phyloP scores from a whole-genome alignment of 345 rosid genomes.

The Noccaea caerulescens region DNA sequence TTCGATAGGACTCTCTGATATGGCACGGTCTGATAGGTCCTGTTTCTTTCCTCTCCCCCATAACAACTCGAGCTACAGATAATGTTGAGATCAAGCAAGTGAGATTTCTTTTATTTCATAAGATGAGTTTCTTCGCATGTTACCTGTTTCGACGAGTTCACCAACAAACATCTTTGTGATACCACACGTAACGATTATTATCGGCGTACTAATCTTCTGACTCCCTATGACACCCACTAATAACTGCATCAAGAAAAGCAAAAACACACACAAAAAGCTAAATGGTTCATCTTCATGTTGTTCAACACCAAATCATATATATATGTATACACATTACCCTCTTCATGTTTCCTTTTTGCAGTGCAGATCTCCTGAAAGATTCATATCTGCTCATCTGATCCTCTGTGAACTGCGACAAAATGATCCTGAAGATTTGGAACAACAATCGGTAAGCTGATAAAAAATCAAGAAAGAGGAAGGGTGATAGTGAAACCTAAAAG shows the following conservation, averaged over 20 bases:
- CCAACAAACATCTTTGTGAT: constrained; percentile 99
- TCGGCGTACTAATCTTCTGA: constrained; percentile 78
- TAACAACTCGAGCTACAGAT: constrained; percentile 77
- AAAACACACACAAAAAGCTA: background rate
- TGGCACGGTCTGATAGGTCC: constrained; percentile 99
- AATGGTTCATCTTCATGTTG: background rate
- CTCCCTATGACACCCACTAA: constrained; percentile 73
- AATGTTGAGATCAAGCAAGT: background rate
- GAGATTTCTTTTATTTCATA: background rate
- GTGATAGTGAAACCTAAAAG: background rate
- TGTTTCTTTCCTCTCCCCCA: constrained; percentile 87
- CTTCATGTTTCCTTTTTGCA: constrained; percentile 91
- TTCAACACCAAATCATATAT: background rate
- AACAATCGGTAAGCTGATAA: background rate
- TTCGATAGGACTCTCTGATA: constrained; percentile 85
- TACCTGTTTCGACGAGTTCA: constrained; percentile 96
- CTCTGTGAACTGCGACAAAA: constrained; percentile 80
- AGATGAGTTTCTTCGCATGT: background rate
- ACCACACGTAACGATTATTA: constrained; percentile 87
- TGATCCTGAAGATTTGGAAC: constrained; percentile 52
- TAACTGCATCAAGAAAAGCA: constrained; percentile 55
- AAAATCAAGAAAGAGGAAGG: background rate
- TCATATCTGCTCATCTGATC: constrained; percentile 90
- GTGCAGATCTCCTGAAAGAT: constrained; percentile 92
- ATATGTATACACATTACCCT: constrained; percentile 61